A percentile compares a stretch with the other conserved stretches of the same genome.
These are phyloP conservation scores for Ustilago sp. DNA, from an alignment of 1,284 basidiomycete genomes.

Conservation along the genomic window DNA sequence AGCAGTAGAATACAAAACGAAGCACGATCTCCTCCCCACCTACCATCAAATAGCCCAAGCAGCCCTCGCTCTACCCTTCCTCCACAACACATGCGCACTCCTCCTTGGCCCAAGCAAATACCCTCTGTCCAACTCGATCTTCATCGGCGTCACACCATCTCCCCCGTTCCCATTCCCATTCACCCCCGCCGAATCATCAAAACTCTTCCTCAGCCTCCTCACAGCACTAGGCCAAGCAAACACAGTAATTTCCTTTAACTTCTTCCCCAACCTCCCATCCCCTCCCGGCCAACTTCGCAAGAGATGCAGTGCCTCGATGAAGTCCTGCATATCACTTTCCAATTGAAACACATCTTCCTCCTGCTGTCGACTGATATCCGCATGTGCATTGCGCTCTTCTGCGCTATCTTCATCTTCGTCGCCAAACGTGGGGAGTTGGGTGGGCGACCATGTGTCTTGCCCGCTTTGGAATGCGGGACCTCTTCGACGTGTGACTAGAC, in stretches of 20 bases:
- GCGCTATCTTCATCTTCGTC: constrained; percentile 6
- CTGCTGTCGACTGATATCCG: constrained; percentile 15
- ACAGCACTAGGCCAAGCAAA: constrained; percentile 46
- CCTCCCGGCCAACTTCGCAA: constrained; percentile 33
- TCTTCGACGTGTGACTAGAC: constrained; percentile 41
- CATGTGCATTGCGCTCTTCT: constrained; percentile 15
- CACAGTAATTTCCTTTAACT: constrained; percentile 34
- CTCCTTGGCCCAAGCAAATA: constrained; percentile 46
- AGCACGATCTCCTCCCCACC: background rate
- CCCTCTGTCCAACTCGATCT: constrained; percentile 34
- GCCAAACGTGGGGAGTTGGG: constrained; percentile 29
- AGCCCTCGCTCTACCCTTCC: constrained; percentile 33
- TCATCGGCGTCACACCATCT: constrained; percentile 10
- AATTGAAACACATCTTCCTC: constrained; percentile 32
- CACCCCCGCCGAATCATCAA: constrained; percentile 4
- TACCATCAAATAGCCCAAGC: constrained; percentile 32
- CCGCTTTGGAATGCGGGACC: constrained; percentile 29
- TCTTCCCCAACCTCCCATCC: constrained; percentile 25
- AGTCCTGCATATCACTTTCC: constrained; percentile 43
- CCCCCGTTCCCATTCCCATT: background rate
- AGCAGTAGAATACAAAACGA: constrained; percentile 2
- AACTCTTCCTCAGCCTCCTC: constrained; percentile 17
- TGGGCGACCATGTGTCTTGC: constrained; percentile 34
- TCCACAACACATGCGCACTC: constrained; percentile 47
- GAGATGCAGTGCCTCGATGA: constrained; percentile 36